These are phyloP conservation scores for Fraxinus dipetala DNA, from an alignment of 305 asterid genomes.

Conservation along the genomic window DNA sequence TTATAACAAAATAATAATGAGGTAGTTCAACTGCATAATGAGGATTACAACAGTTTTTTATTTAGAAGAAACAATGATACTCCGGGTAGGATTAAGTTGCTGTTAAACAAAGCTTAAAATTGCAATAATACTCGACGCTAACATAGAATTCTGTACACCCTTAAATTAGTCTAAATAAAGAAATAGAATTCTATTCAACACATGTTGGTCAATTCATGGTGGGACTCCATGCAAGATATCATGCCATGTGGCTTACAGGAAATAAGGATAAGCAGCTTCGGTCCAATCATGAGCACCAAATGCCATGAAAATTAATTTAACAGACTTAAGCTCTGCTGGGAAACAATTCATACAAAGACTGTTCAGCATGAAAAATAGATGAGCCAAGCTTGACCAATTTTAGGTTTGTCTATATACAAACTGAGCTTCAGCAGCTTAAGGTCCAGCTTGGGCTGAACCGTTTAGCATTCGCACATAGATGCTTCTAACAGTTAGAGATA, in stretches of 20 bases:
- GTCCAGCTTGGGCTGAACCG: neutral
- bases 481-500: neutral
- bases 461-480: neutral
- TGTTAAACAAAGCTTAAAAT: constrained; percentile 3
- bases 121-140: neutral
- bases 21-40: neutral
- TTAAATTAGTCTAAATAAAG: neutral
- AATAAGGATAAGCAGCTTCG: neutral
- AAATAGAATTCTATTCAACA: neutral
- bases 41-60: neutral
- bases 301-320: neutral
- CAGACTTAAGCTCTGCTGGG: neutral
- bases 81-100: neutral
- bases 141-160: neutral
- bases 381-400: neutral
- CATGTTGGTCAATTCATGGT: neutral
- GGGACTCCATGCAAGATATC: neutral
- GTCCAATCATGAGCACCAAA: neutral
- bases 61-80: neutral
- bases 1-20: constrained; percentile 12
- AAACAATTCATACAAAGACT: neutral
- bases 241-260: neutral
- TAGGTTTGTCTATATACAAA: neutral
- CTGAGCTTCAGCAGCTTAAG: neutral
- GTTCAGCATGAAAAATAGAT: neutral